Evolutionary conservation across 2,329 filamentous ascomycete species (phyloP).

Genomic region (Pezicula neosporulosa): DNA sequence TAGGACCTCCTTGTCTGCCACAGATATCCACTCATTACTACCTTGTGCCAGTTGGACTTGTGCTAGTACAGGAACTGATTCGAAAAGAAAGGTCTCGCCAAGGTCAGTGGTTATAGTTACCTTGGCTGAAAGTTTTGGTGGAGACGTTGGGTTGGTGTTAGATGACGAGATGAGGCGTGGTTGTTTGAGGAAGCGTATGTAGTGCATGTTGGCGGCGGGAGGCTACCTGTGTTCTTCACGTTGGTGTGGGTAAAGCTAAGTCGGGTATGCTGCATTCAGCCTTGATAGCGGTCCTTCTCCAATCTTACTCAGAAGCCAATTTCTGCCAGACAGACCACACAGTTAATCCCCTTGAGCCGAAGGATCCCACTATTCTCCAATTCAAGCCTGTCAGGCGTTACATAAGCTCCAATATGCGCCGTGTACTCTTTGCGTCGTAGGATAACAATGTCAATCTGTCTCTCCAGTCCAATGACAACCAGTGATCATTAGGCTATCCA

Average conservation of each 20-base stretch:
- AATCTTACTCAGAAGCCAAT: neutral
- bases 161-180: constrained; percentile 43
- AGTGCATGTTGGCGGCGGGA: constrained; percentile 42
- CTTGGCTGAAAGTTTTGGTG: constrained; percentile 35
- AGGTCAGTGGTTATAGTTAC: constrained; percentile 68
- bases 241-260: too few relatives aligned
- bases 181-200: constrained; percentile 66
- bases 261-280: too few relatives aligned
- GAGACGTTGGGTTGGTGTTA: constrained; percentile 19
- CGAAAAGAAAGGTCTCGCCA: constrained; percentile 35
- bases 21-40: constrained; percentile 1
- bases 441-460: neutral
- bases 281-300: too few relatives aligned
- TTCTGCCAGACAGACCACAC: neutral
- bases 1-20: constrained; percentile 8
- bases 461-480: neutral
- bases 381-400: neutral
- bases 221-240: neutral
- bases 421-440: neutral
- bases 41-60: constrained; percentile 15
- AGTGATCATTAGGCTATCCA: neutral
- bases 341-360: neutral
- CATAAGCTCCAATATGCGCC: neutral
- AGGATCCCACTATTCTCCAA: neutral
- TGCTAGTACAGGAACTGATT: constrained; percentile 15